These are phyloP conservation scores for Colletotrichum paranaense DNA, from an alignment of 2,329 filamentous ascomycete genomes.

Conservation along the genomic window DNA sequence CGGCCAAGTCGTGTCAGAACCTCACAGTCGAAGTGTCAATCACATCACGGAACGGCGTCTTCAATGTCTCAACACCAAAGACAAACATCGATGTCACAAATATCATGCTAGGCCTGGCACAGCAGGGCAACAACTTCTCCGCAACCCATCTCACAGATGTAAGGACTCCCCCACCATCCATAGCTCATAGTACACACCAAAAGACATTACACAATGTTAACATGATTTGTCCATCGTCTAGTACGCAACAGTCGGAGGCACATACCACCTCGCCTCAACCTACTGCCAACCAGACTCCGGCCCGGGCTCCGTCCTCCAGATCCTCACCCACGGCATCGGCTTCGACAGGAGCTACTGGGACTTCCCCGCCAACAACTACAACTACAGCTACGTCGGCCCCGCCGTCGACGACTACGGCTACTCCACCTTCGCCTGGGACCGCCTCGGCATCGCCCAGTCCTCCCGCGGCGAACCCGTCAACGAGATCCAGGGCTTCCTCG, in stretches of 20 bases:
- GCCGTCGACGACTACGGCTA: constrained; percentile 67
- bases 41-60: constrained; percentile 63
- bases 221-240: constrained; percentile 34
- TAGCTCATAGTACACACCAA: background rate
- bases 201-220: background rate
- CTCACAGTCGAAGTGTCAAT: constrained; percentile 67
- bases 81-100: constrained; percentile 68
- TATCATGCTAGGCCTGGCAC: constrained; percentile 62
- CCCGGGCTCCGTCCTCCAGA: constrained; percentile 49
- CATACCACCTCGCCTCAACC: constrained; percentile 68
- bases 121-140: constrained; percentile 62
- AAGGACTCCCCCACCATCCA: constrained; percentile 33
- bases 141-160: constrained; percentile 56
- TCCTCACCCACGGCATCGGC: constrained; percentile 55
- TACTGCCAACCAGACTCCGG: constrained; percentile 68
- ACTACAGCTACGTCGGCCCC: constrained; percentile 70
- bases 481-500: constrained; percentile 68
- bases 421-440: constrained; percentile 71
- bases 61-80: constrained; percentile 58
- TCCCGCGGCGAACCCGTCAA: constrained; percentile 68
- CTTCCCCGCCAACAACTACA: constrained; percentile 64
- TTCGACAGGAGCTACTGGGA: constrained; percentile 70
- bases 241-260: constrained; percentile 62
- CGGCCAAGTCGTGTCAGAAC: constrained; percentile 56
- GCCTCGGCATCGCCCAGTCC: constrained; percentile 69